A percentile compares a stretch with the other conserved stretches of the same genome.
Evolutionary conservation across 345 rosid species (phyloP).

Genomic region (Rhodomyrtus tomentosa): DNA sequence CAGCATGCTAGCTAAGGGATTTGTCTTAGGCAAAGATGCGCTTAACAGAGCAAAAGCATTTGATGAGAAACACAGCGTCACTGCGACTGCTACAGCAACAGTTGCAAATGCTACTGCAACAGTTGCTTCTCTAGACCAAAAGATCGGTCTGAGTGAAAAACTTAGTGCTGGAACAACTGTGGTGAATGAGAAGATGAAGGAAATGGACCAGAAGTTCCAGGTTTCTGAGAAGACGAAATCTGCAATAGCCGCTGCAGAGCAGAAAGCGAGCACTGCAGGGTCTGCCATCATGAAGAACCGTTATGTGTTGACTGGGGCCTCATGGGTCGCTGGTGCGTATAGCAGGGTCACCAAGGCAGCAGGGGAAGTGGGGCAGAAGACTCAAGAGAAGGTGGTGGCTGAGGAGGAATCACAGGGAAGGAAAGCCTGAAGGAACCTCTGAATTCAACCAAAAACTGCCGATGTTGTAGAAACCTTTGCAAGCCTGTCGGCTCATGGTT

Average conservation of each 20-base stretch:
- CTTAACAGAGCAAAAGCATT: slow-evolving; percentile 66
- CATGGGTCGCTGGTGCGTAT: slow-evolving; percentile 19
- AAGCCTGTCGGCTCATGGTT: not conserved
- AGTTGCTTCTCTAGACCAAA: slow-evolving; percentile 68
- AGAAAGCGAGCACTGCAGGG: slow-evolving; percentile 73
- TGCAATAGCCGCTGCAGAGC: slow-evolving; percentile 76
- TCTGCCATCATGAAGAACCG: slow-evolving; percentile 78
- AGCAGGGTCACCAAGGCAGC: slow-evolving; percentile 18
- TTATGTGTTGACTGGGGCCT: slow-evolving; percentile 10
- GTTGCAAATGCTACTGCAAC: slow-evolving; percentile 69
- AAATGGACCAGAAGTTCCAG: slow-evolving; percentile 83
- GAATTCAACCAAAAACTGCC: not conserved
- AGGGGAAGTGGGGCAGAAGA: slow-evolving; percentile 18
- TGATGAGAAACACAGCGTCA: slow-evolving; percentile 70
- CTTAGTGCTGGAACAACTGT: slow-evolving; percentile 6
- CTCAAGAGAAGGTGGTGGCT: slow-evolving; percentile 12
- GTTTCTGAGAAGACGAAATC: slow-evolving; percentile 86
- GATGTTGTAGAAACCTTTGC: not conserved
- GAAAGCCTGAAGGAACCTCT: not conserved
- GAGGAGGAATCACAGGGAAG: slow-evolving; percentile 8
- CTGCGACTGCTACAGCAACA: slow-evolving; percentile 69
- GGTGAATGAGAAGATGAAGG: slow-evolving; percentile 68
- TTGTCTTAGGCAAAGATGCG: slow-evolving; percentile 76
- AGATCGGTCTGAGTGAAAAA: slow-evolving; percentile 61
- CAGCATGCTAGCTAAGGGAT: slow-evolving; percentile 88